Conservation (phyloP, 2,329 filamentous ascomycete genomes). For the Beauveria australis region DNA sequence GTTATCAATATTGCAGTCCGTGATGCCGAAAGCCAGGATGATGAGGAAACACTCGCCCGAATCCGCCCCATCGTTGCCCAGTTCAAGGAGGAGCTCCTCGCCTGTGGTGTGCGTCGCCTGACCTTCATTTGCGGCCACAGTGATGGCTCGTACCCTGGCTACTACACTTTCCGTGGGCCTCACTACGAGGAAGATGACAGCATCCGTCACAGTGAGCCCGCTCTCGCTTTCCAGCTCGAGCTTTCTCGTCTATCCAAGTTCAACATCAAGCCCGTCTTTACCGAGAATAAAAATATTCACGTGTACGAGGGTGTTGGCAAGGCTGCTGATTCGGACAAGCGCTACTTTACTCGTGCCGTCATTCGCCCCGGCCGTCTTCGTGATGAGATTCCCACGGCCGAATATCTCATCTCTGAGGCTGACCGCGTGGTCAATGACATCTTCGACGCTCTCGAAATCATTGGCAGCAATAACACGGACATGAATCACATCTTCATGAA, state of each 20-base stretch:
- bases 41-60: slow-evolving; percentile 69
- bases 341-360: slow-evolving; percentile 95
- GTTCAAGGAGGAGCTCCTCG: slow-evolving; percentile 74
- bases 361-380: slow-evolving; percentile 89
- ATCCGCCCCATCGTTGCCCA: slow-evolving; percentile 69
- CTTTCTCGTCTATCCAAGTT: slow-evolving; percentile 91
- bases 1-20: slow-evolving; percentile 89
- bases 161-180: slow-evolving; percentile 97
- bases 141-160: slow-evolving; percentile 89
- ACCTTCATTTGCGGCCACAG: slow-evolving; percentile 95
- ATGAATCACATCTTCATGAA: slow-evolving; percentile 99
- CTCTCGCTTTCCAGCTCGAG: slow-evolving; percentile 97
- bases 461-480: slow-evolving; percentile 98
- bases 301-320: slow-evolving; percentile 97
- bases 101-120: slow-evolving; percentile 75
- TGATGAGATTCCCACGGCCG: slow-evolving; percentile 95
- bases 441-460: slow-evolving; percentile 93
- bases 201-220: slow-evolving; percentile 95
- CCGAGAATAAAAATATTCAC: slow-evolving; percentile 98
- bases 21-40: slow-evolving; percentile 75
- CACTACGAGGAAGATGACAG: slow-evolving; percentile 83
- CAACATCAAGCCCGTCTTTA: slow-evolving; percentile 96
- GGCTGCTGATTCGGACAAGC: slow-evolving; percentile 90
- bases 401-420: slow-evolving; percentile 96
- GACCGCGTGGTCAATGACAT: slow-evolving; percentile 97